phyloP scores from a whole-genome alignment of 139 green algal species.

The Chlamydomonas asymmetrica region DNA sequence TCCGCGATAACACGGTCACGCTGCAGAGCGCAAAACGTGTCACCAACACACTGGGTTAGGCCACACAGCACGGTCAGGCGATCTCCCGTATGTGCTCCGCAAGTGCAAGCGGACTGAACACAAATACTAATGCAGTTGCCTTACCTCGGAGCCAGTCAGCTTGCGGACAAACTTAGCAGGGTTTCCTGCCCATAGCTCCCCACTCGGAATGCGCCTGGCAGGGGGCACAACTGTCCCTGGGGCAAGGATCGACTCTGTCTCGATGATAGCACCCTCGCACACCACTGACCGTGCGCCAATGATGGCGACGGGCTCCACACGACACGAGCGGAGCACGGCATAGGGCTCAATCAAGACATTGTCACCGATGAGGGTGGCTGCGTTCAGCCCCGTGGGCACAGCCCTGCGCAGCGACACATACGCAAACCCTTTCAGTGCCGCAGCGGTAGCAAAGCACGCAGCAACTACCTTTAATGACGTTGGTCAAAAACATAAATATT shows the following conservation, averaged over 20 bases:
- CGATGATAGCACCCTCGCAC: constrained; percentile 79
- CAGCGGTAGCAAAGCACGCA: too few species aligned
- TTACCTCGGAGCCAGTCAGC: constrained; percentile 69
- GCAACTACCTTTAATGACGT: too few species aligned
- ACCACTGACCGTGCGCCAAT: constrained; percentile 80
- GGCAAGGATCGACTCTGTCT: constrained; percentile 72
- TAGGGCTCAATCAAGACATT: constrained; percentile 83
- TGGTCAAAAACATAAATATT: too few species aligned
- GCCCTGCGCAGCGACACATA: too few species aligned
- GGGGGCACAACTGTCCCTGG: constrained; percentile 84
- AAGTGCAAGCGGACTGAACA: neutral
- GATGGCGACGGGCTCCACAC: constrained; percentile 62
- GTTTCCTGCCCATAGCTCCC: constrained; percentile 86
- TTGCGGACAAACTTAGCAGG: constrained; percentile 80
- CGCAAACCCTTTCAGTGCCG: too few species aligned
- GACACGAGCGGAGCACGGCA: constrained; percentile 74
- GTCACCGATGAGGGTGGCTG: constrained; percentile 74
- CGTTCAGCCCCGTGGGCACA: constrained; percentile 80
- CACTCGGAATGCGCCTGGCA: constrained; percentile 74
- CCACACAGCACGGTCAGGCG: too few species aligned
- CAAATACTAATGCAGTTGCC: neutral
- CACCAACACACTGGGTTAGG: too few species aligned
- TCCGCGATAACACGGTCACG: constrained; percentile 40
- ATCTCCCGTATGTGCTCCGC: neutral
- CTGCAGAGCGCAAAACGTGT: constrained; percentile 10